Conservation (phyloP, 257 asterid genomes). For the Ilex aquifolium region DNA sequence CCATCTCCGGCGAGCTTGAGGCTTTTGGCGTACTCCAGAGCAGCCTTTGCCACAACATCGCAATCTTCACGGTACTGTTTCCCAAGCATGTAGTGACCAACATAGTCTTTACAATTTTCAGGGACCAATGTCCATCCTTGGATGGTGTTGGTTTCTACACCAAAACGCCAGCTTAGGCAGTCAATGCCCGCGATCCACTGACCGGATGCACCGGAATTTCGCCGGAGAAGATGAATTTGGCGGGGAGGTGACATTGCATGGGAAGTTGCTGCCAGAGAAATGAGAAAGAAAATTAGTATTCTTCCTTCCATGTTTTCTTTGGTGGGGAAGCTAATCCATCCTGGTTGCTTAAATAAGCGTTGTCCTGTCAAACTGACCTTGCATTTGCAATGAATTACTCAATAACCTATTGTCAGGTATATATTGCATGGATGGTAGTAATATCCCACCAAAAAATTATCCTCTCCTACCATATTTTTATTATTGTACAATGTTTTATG, state of each 20-base stretch:
- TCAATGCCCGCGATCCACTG: slow-evolving; percentile 22
- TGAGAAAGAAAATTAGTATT: background rate
- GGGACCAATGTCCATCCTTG: slow-evolving; percentile 44
- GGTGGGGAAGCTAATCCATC: too few species aligned
- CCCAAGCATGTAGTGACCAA: slow-evolving; percentile 65
- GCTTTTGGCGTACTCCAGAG: slow-evolving; percentile 34
- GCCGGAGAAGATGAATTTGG: slow-evolving; percentile 42
- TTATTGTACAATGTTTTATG: too few species aligned
- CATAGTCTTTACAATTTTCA: slow-evolving; percentile 36
- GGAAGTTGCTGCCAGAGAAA: slow-evolving; percentile 1
- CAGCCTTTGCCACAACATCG: slow-evolving; percentile 35
- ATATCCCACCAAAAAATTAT: too few species aligned
- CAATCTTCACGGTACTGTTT: slow-evolving; percentile 54
- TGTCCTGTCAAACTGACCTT: too few species aligned
- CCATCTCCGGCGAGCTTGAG: slow-evolving; percentile 25
- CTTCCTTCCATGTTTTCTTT: too few species aligned
- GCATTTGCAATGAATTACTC: too few species aligned
- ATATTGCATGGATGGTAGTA: too few species aligned
- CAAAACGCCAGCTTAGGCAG: slow-evolving; percentile 79
- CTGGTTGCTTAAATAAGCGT: too few species aligned
- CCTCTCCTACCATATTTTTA: too few species aligned
- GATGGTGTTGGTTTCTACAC: slow-evolving; percentile 58
- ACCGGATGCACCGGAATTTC: slow-evolving; percentile 28
- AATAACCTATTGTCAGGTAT: too few species aligned
- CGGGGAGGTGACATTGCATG: slow-evolving; percentile 3